Conservation (phyloP, 129 eudicot species). For the Sambucus nigra region DNA sequence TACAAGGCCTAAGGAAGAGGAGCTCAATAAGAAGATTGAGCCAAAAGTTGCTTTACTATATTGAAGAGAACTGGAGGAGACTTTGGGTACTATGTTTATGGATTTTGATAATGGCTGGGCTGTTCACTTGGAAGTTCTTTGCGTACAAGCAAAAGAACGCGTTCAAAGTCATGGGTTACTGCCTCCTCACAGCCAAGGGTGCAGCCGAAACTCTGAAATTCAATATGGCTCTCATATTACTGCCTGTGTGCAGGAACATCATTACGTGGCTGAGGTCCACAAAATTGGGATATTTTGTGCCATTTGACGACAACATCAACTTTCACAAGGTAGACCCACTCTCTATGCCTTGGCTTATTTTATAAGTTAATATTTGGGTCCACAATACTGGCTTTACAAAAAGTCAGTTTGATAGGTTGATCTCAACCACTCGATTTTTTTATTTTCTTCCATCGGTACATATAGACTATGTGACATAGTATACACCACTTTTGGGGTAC, state of each 20-base stretch:
- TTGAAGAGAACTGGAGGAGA: slow-evolving; percentile 87
- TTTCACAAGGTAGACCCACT: slow-evolving; percentile 71
- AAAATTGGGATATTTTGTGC: slow-evolving; percentile 44
- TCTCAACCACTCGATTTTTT: not conserved
- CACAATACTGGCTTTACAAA: not conserved
- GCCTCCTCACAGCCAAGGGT: slow-evolving; percentile 88
- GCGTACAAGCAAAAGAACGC: slow-evolving; percentile 76
- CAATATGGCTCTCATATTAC: slow-evolving; percentile 81
- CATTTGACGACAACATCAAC: slow-evolving; percentile 97
- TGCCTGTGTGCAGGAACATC: slow-evolving; percentile 93
- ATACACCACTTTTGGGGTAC: not conserved
- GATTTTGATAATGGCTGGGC: slow-evolving; percentile 66
- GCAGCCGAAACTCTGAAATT: slow-evolving; percentile 93
- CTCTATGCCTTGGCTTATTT: slow-evolving; percentile 3
- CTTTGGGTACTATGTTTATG: slow-evolving; percentile 75
- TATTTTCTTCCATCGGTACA: not conserved
- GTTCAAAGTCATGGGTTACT: slow-evolving; percentile 84
- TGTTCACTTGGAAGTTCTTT: slow-evolving; percentile 76
- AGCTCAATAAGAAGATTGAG: slow-evolving; percentile 54
- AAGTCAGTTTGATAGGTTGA: slow-evolving; percentile 1
- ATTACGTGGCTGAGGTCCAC: slow-evolving; percentile 97
- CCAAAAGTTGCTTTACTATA: slow-evolving; percentile 43
- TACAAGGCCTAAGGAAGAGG: slow-evolving; percentile 62
- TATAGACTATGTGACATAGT: no score
- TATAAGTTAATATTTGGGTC: not conserved